Evolutionary conservation across 2,329 filamentous ascomycete genomes (phyloP).

Genomic region (Clonostachys rosea): DNA sequence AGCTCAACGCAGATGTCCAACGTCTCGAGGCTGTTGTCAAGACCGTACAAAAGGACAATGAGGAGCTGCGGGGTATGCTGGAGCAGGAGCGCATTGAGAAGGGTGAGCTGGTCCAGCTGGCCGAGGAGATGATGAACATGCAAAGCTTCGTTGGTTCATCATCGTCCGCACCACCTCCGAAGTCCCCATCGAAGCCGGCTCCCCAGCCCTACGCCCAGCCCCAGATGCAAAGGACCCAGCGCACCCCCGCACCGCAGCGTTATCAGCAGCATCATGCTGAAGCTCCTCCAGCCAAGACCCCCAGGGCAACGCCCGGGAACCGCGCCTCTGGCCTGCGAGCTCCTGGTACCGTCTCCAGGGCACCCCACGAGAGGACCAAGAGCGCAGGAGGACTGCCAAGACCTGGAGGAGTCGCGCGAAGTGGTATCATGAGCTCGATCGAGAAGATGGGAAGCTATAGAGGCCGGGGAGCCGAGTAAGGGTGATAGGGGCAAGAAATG

Average conservation of each 20-base stretch:
- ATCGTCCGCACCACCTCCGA: not conserved
- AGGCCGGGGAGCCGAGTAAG: constrained; percentile 25
- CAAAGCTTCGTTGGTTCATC: constrained; percentile 36
- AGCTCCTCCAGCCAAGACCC: constrained; percentile 21
- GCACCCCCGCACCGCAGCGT: constrained; percentile 8
- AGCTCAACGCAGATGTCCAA: constrained; percentile 69
- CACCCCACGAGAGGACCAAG: constrained; percentile 38
- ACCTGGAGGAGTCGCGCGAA: constrained; percentile 46
- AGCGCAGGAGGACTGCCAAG: constrained; percentile 40
- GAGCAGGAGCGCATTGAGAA: constrained; percentile 78
- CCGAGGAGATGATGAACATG: constrained; percentile 79
- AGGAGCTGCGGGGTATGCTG: constrained; percentile 58
- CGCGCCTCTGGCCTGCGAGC: constrained; percentile 56
- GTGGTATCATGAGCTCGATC: constrained; percentile 79
- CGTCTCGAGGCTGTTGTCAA: constrained; percentile 69
- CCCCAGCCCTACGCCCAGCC: constrained; percentile 5
- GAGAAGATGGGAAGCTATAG: constrained; percentile 76
- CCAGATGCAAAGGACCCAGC: constrained; percentile 10
- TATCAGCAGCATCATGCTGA: constrained; percentile 12
- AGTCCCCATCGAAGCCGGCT: not conserved
- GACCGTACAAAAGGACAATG: constrained; percentile 67
- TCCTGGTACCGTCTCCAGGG: constrained; percentile 44
- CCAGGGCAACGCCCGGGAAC: constrained; percentile 29
- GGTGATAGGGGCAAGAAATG: not conserved
- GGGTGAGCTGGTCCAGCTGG: constrained; percentile 74